A percentile compares a stretch with the other conserved stretches of the same genome.
Evolutionary conservation across 2,329 filamentous ascomycete species (phyloP).

Genomic region (Dactylonectria estremocensis): DNA sequence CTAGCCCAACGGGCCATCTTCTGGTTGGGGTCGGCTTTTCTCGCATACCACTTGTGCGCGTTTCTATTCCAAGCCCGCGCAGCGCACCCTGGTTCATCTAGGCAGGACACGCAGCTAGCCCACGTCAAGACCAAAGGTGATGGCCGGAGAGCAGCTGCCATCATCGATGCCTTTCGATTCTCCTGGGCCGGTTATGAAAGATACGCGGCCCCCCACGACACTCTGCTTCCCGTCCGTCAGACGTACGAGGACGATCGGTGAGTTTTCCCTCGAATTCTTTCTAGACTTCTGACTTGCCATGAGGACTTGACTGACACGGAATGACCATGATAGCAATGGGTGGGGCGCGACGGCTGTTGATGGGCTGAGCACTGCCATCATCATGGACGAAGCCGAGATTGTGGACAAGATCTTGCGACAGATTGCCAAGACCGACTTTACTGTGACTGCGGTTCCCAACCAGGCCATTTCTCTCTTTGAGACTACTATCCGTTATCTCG

Average conservation of each 20-base stretch:
- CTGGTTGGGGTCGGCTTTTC: constrained; percentile 29
- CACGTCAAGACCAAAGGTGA: constrained; percentile 8
- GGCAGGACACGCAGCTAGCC: not conserved
- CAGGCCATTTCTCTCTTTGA: constrained; percentile 38
- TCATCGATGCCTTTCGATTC: constrained; percentile 34
- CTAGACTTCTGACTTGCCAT: not conserved
- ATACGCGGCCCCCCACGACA: constrained; percentile 39
- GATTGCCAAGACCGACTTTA: constrained; percentile 36
- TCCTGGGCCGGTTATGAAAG: constrained; percentile 41
- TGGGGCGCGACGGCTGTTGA: constrained; percentile 43
- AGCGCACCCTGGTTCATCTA: not conserved
- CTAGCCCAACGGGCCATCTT: constrained; percentile 14
- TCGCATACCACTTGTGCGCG: constrained; percentile 2
- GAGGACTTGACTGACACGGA: not conserved
- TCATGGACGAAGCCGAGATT: constrained; percentile 36
- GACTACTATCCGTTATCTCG: constrained; percentile 40
- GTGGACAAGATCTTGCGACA: constrained; percentile 38
- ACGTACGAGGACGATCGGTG: constrained; percentile 38
- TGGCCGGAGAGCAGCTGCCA: constrained; percentile 24
- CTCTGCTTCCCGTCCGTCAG: constrained; percentile 27
- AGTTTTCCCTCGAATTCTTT: not conserved
- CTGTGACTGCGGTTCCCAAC: constrained; percentile 11
- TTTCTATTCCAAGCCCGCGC: constrained; percentile 5
- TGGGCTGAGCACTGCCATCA: constrained; percentile 38
- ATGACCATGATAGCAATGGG: constrained; percentile 33